Base-by-base conservation (phyloP, 2,329 filamentous ascomycete species). In the Cordyceps fumosorosea region DNA sequence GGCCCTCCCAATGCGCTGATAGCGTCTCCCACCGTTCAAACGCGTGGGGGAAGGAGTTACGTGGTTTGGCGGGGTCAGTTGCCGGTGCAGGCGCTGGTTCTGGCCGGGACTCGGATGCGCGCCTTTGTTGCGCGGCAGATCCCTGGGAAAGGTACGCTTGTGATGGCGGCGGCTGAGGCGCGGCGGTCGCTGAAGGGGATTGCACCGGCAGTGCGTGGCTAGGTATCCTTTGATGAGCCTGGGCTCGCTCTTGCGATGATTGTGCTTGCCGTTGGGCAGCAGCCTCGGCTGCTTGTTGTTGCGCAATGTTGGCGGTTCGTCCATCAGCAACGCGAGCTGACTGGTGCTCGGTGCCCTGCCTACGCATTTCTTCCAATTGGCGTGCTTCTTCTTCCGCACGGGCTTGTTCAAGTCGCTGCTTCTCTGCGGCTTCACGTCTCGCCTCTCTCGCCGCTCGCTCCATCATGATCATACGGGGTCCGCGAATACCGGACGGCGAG, bases 21-120 rank as follows among this genome's bases (percentile, higher is more conserved):
- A 99, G 78, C 0, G 91, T 93, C 73, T 99, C 95, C 95, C 95
- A 99, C 64, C 95, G 85, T 75, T 99, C 93, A 70, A 99, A 99
- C 0, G 95, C 95, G 75, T 98, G 95, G 0, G 95, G 95, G 67
- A 99, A 98, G 0, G 88, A 87, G 53, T 89, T 90, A 62, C 86
- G 80, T 58, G 82, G 74, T 57, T 81, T 76, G 3, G 72, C 65
- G n/a, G 40, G 48, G 55, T 48, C 64, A 5, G 44, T 40, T 26
- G 55, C 34, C n/a, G 48, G 66, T 64, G 11, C 66, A 57, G 20
- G 63, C 63, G 53, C 70, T 66, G 44, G 34, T 14, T 37, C 58
- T 58, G 3, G 65, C 55, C 29, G 63, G 51, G 37, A 70, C 68
- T 16, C 63, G 48, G 14, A 67, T 47, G 56, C 68, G 67, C 24